Evolutionary conservation across 345 rosid genomes (phyloP), one percentile per base, ranked within the genome.

Genomic region (Clausena lansium): DNA sequence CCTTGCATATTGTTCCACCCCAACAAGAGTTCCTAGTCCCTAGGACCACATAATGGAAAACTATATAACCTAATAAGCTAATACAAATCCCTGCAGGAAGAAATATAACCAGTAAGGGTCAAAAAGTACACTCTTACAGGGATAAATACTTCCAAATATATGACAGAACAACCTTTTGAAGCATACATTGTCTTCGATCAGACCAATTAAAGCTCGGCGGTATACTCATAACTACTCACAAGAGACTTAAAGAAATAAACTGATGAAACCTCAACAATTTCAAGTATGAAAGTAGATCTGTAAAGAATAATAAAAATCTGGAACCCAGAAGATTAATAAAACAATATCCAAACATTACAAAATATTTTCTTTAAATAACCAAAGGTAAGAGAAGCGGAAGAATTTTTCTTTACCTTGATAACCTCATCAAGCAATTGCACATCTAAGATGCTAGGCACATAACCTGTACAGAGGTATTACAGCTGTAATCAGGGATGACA

Each of bases 371-470:
- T n/a, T 28, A 10, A 19, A 8, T 25, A 28, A 35, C 5, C 57
- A 55, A 52, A 47, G 22, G n/a, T 9, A 59, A 55, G n/a, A 61
- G 67, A 28, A 64, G 14, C 0, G 45, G 62, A 30, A 65, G 25
- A 22, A 45, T 11, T 50, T 19, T 58, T 65, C 57, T 15, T 75
- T 77, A 92, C 98, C 92, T 94, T 92, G 67, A 90, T 62, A 86
- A 94, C 96, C 86, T 93, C 98, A 63, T 95, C 98, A 11, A 95
- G 98, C 81, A 93, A 80, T 63, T 93, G 89, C 47, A 92, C 89
- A 85, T 93, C 92, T 83, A 93, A 83, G 76, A 93, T 91, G 79
- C 89, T 84, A 4, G 97, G 97, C 78, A 92, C 32, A 70, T 89
- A 93, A 82, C 98, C 98, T 95, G 89, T 77, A 79, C n/a, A 60